These are phyloP conservation scores for Ceratocystis variospora DNA, from an alignment of 2,329 filamentous ascomycete species.

Conservation along the genomic window DNA sequence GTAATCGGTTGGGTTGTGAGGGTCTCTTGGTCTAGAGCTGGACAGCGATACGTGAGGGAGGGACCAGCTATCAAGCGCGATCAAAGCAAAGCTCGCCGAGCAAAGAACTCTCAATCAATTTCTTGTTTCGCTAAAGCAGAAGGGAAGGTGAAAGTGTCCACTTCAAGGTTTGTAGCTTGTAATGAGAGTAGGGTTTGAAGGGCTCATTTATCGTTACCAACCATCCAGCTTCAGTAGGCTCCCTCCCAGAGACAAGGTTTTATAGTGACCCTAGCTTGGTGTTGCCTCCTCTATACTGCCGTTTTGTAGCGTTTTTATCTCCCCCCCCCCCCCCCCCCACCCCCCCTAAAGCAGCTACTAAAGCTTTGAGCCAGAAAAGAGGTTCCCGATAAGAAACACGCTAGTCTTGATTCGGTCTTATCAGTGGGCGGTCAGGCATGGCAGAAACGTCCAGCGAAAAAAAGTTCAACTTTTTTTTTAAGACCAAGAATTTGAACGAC, in stretches of 20 bases:
- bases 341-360: neutral
- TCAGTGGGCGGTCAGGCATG: slow-evolving; percentile 18
- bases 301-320: neutral
- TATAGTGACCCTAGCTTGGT: neutral
- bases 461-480: slow-evolving; percentile 26
- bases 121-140: neutral
- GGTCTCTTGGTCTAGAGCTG: neutral
- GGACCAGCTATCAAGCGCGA: neutral
- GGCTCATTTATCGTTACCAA: neutral
- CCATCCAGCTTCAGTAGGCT: neutral
- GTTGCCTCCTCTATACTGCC: too few species aligned
- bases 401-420: slow-evolving; percentile 15
- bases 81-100: neutral
- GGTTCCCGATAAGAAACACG: slow-evolving; percentile 11
- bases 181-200: neutral
- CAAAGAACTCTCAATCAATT: neutral
- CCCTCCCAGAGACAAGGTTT: neutral
- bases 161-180: neutral
- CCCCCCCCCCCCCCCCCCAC: too few species aligned
- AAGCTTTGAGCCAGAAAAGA: slow-evolving; percentile 1
- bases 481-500: slow-evolving; percentile 16
- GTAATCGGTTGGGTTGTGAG: neutral
- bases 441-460: slow-evolving; percentile 20
- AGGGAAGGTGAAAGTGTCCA: slow-evolving; percentile 15
- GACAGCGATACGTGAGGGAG: neutral